phyloP scores from a whole-genome alignment of 208 protist genomes.

The Crithidia acanthocephali region DNA sequence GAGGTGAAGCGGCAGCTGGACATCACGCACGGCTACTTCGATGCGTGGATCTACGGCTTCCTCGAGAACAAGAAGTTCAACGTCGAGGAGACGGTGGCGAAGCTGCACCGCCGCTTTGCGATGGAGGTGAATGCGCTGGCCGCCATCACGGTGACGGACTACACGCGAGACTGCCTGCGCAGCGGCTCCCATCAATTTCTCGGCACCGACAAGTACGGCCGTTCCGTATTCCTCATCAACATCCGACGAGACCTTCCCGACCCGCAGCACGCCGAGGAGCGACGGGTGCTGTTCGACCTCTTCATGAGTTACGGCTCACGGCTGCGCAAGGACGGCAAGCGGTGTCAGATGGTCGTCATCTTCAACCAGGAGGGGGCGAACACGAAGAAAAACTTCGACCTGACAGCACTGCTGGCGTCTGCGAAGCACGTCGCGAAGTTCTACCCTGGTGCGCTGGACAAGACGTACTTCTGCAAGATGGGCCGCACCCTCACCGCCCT shows the following conservation, averaged over 20 bases:
- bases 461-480: slow-evolving; percentile 66
- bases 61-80: slow-evolving; percentile 83
- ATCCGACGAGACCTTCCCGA: slow-evolving; percentile 32
- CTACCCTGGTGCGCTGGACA: slow-evolving; percentile 51
- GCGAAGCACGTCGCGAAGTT: slow-evolving; percentile 54
- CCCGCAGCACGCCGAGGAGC: slow-evolving; percentile 32
- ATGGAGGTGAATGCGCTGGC: slow-evolving; percentile 67
- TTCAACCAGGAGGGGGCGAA: slow-evolving; percentile 50
- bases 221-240: slow-evolving; percentile 37
- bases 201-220: slow-evolving; percentile 46
- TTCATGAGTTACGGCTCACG: slow-evolving; percentile 57
- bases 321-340: slow-evolving; percentile 36
- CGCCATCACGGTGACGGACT: slow-evolving; percentile 52
- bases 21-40: slow-evolving; percentile 56
- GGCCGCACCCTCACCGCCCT: slow-evolving; percentile 33
- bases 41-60: slow-evolving; percentile 78
- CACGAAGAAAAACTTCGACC: slow-evolving; percentile 52
- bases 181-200: slow-evolving; percentile 57
- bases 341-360: slow-evolving; percentile 45
- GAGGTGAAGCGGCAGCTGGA: slow-evolving; percentile 58
- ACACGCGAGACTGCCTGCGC: slow-evolving; percentile 48
- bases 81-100: slow-evolving; percentile 67
- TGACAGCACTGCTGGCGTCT: slow-evolving; percentile 43
- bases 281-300: slow-evolving; percentile 41
- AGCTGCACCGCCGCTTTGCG: slow-evolving; percentile 61